phyloP scores from a whole-genome alignment of 2,329 filamentous ascomycete genomes.

The Claviceps purpurea region DNA sequence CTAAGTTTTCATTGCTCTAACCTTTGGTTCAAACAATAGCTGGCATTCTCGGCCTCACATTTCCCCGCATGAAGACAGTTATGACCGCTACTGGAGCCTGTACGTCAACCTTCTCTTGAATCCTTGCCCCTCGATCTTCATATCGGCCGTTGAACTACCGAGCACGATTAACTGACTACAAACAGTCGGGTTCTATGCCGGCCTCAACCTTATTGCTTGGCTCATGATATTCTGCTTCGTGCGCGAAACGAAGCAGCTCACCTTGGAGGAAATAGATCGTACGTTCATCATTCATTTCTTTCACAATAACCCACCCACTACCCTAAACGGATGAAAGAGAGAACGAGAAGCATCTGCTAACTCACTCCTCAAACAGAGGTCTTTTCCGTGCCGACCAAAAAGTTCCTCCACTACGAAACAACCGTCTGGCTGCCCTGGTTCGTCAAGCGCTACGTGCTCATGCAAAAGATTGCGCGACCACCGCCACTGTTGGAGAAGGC shows the following conservation, averaged over 20 bases:
- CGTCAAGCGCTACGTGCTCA: conserved; percentile 23
- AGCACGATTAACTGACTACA: background rate
- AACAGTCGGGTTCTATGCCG: conserved; percentile 28
- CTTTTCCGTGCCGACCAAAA: conserved; percentile 18
- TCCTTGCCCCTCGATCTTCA: too few species aligned
- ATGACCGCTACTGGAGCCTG: conserved; percentile 19
- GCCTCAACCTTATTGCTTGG: conserved; percentile 30
- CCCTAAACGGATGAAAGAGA: background rate
- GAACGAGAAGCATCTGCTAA: background rate
- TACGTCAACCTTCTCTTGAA: conserved; percentile 6
- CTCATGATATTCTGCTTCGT: conserved; percentile 34
- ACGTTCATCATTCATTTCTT: conserved; percentile 5
- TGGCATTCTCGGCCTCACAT: conserved; percentile 29
- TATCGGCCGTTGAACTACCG: too few species aligned
- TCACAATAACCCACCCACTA: background rate
- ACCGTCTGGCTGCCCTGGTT: conserved; percentile 23
- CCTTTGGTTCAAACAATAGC: background rate
- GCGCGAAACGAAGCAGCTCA: conserved; percentile 34
- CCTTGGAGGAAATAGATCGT: conserved; percentile 27
- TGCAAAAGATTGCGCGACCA: conserved; percentile 19
- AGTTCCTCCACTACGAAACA: conserved; percentile 19
- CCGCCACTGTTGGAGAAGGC: conserved; percentile 15
- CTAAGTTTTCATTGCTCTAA: background rate
- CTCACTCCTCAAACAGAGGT: conserved; percentile 12
- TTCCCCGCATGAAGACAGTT: conserved; percentile 27